Percentiles rank a stretch among this genome's conserved stretches.
These are phyloP conservation scores for Vitis labrusca DNA, from an alignment of 164 flowering plant species.

Conservation along the genomic window DNA sequence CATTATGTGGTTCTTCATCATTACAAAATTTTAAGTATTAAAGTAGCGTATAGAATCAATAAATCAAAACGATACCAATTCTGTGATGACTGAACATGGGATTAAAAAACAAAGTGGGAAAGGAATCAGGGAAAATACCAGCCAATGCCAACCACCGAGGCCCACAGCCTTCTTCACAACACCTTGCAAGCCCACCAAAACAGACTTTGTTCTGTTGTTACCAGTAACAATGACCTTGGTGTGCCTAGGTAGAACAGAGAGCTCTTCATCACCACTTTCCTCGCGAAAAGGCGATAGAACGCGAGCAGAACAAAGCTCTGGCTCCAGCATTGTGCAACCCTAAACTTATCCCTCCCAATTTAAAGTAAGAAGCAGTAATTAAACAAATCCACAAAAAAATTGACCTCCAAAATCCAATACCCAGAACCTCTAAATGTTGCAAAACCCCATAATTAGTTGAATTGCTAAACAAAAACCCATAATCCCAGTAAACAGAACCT, in stretches of 20 bases:
- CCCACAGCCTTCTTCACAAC: constrained; percentile 99
- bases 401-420: background rate
- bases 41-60: constrained; percentile 14
- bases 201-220: constrained; percentile 92
- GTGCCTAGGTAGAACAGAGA: constrained; percentile 89
- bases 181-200: constrained; percentile 90
- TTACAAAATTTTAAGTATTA: constrained; percentile 1
- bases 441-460: background rate
- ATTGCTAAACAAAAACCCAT: background rate
- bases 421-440: background rate
- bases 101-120: background rate
- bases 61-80: constrained; percentile 6
- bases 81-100: constrained; percentile 4
- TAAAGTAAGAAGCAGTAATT: background rate
- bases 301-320: constrained; percentile 62
- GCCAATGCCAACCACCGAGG: constrained; percentile 99
- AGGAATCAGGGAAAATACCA: constrained; percentile 47
- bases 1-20: constrained; percentile 10
- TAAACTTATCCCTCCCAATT: constrained; percentile 9
- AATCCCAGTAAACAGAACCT: background rate
- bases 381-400: background rate
- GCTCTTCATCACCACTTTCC: constrained; percentile 91
- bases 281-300: constrained; percentile 67
- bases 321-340: constrained; percentile 49
- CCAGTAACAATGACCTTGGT: constrained; percentile 95